Conservation (phyloP, 2,329 filamentous ascomycete species). For the Onygenales sp. region DNA sequence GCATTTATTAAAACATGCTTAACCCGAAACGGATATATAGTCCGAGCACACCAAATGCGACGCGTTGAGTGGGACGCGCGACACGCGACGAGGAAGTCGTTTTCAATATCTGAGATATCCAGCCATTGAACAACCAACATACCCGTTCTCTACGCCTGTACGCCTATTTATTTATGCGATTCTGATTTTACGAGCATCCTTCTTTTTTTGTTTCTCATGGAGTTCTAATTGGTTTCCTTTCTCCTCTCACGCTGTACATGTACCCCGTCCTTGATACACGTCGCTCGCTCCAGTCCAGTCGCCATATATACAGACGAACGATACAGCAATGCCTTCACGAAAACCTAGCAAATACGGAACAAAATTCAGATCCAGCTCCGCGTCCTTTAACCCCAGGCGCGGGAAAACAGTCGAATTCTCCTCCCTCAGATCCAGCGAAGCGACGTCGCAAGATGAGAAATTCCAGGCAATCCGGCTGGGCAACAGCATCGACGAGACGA, state of each 20-base stretch:
- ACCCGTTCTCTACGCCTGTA: not conserved
- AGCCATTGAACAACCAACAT: not conserved
- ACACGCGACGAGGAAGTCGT: not conserved
- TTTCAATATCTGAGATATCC: not conserved
- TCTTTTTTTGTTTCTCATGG: not conserved
- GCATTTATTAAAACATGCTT: not conserved
- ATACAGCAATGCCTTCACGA: conserved; percentile 34
- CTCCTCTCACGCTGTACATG: no score
- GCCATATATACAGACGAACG: not conserved
- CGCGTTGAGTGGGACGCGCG: not conserved
- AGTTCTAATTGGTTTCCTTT: not conserved
- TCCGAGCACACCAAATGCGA: not conserved
- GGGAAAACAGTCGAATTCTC: conserved; percentile 73
- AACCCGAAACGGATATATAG: not conserved
- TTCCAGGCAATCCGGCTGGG: conserved; percentile 76
- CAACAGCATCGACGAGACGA: conserved; percentile 82
- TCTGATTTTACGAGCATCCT: not conserved
- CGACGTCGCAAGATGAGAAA: conserved; percentile 85
- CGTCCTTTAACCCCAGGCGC: conserved; percentile 42
- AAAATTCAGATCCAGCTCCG: conserved; percentile 36
- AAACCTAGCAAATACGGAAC: conserved; percentile 57
- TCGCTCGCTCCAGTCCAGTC: not conserved
- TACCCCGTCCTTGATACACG: no score
- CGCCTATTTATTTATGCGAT: not conserved
- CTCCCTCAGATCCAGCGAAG: conserved; percentile 64